Conservation (phyloP, 2,329 filamentous ascomycete genomes). For the Fusarium siculi region DNA sequence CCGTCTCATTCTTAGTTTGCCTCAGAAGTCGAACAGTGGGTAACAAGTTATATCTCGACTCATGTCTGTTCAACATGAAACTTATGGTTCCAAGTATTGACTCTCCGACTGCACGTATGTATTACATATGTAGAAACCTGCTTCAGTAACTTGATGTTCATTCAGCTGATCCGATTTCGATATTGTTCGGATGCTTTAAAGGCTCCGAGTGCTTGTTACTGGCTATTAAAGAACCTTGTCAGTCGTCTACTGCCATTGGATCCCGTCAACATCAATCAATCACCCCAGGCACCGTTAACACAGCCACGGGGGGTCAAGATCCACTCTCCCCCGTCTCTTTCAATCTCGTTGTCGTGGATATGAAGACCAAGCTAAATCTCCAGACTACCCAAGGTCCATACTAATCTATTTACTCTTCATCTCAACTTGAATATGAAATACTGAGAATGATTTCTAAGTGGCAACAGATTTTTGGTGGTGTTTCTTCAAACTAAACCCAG, state of each 20-base stretch:
- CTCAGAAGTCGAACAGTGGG: constrained; percentile 19
- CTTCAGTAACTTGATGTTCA: not conserved
- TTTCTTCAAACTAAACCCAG: constrained; percentile 4
- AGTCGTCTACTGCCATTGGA: constrained; percentile 11
- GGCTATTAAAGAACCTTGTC: not conserved
- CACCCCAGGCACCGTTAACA: constrained; percentile 32
- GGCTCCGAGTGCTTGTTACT: not conserved
- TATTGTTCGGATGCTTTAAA: not conserved
- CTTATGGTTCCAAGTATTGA: not conserved
- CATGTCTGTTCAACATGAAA: constrained; percentile 18
- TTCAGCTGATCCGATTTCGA: not conserved
- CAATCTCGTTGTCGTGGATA: constrained; percentile 20
- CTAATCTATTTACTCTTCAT: not conserved
- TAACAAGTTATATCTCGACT: constrained; percentile 22
- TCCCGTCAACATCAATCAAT: not conserved
- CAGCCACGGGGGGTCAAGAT: constrained; percentile 32
- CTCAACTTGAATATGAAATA: not conserved
- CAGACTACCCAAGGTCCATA: not conserved
- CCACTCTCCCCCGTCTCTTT: constrained; percentile 18
- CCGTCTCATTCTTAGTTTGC: constrained; percentile 21
- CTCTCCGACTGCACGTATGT: not conserved
- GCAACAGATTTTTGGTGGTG: not conserved
- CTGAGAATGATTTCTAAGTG: not conserved
- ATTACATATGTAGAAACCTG: not conserved
- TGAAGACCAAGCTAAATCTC: not conserved